Evolutionary conservation across 2,329 filamentous ascomycete species (phyloP), one percentile per base, ranked within the genome.

Genomic region (Mollisiaceae sp.): DNA sequence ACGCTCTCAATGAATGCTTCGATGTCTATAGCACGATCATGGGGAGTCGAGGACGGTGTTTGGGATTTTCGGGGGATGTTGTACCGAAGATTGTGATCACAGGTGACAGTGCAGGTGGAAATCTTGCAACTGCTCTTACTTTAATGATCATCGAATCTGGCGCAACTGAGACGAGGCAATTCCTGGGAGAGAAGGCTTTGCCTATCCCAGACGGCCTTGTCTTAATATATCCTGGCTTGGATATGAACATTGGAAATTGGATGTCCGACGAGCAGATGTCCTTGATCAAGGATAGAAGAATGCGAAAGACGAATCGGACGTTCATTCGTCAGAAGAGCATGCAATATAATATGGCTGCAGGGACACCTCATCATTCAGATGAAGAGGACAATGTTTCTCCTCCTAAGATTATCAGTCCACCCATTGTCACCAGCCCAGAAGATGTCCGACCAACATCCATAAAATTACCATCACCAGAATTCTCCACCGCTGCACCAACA

Each of bases 241-340:
- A 98, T 74, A 93, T 98, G 91, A 97, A 97, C 74, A 98, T 98
- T 70, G 93, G 93, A 43, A 97, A 94, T 77, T 99, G 95, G 95
- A 98, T 99, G 94, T 94, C 92, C 0, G 94, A 98, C 73, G 94
- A 98, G 77, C 94, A 99, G 76, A 97, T 98, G 92, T 88, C 92
- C 0, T 81, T 99, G 67, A 97, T 99, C 69, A 89, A 93, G 70
- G 94, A 97, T 69, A 88, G 93, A 12, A 86, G 88, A 65, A 89
- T 89, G 75, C 86, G 93, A 27, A 89, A 89, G 71, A 93, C 89
- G 1, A 97, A 97, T 74, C 85, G 86, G 64, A 85, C 87, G 32
- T 91, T 98, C 63, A 82, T 97, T 12, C 85, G 90, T 41, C 86
- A 92, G 65, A 98, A 99, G 80, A 93, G 89, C 69, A 91, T 92